Evolutionary conservation across 2,329 filamentous ascomycete genomes (phyloP).

Genomic region (Bipolaris zeicola): DNA sequence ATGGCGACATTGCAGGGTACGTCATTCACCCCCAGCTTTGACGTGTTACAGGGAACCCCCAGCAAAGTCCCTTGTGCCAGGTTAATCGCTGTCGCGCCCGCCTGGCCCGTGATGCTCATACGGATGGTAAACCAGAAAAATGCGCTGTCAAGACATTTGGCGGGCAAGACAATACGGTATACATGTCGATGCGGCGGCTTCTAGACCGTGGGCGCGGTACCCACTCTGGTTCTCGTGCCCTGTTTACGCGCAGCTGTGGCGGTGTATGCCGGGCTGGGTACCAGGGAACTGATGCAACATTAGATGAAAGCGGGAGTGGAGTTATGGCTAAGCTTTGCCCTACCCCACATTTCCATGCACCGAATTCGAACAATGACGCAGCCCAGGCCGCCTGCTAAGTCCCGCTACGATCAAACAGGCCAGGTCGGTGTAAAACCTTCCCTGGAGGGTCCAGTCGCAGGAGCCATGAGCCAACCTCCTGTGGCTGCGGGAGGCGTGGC

Average conservation of each 20-base stretch:
- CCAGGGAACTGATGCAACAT: conserved; percentile 9
- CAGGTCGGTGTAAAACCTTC: conserved; percentile 6
- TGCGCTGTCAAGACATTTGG: conserved; percentile 10
- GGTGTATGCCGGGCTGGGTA: conserved; percentile 12
- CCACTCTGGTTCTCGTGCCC: conserved; percentile 10
- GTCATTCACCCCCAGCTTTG: conserved; percentile 2
- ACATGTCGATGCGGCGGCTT: conserved; percentile 15
- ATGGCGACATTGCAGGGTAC: conserved; percentile 4
- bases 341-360: conserved; percentile 28
- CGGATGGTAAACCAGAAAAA: conserved; percentile 13
- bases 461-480: conserved; percentile 20
- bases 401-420: conserved; percentile 18
- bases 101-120: conserved; percentile 18
- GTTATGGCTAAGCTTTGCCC: conserved; percentile 31
- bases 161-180: background rate
- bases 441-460: conserved; percentile 18
- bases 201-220: conserved; percentile 21
- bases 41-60: background rate
- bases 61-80: background rate
- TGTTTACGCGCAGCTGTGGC: conserved; percentile 29
- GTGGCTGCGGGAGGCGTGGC: conserved; percentile 17
- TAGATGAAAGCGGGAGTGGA: conserved; percentile 30
- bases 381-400: conserved; percentile 21
- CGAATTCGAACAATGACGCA: conserved; percentile 35
- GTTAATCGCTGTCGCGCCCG: conserved; percentile 7